A percentile compares a stretch with the other conserved stretches of the same genome.
Evolutionary conservation across 164 flowering plant genomes (phyloP).

Genomic region (Umbilicus rupestris): DNA sequence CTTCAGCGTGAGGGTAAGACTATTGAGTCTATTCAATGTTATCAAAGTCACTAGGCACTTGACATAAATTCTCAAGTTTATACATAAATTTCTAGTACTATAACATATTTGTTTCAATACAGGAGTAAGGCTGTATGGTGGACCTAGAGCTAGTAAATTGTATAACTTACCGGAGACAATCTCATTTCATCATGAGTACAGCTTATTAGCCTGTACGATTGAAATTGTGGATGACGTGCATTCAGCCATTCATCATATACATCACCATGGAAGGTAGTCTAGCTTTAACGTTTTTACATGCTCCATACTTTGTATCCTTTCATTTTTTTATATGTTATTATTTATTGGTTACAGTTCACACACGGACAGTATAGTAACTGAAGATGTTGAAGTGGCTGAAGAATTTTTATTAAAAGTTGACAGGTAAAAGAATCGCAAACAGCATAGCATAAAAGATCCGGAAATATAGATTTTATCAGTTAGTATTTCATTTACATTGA

Average conservation of each 20-base stretch:
- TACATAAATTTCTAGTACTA: too few species aligned
- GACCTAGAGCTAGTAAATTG: constrained; percentile 59
- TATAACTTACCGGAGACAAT: constrained; percentile 45
- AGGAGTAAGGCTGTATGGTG: constrained; percentile 82
- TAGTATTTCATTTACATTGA: neutral
- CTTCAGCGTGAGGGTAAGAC: constrained; percentile 56
- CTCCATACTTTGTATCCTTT: neutral
- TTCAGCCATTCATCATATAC: constrained; percentile 87
- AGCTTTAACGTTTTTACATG: neutral
- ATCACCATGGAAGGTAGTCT: constrained; percentile 79
- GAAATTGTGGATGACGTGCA: constrained; percentile 86
- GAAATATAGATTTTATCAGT: neutral
- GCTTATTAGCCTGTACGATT: constrained; percentile 73
- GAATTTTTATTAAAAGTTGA: constrained; percentile 73
- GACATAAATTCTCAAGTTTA: neutral
- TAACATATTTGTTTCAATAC: constrained; percentile 13
- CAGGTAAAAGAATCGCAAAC: constrained; percentile 36
- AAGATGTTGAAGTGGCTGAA: constrained; percentile 69
- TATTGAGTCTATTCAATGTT: neutral
- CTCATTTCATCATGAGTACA: constrained; percentile 86
- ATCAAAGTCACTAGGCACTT: neutral
- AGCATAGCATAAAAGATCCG: neutral
- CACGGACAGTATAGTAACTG: constrained; percentile 81
- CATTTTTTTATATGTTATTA: neutral
- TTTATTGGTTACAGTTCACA: constrained; percentile 59